Percentiles rank a stretch among this genome's conserved stretches.
phyloP scores from a whole-genome alignment of 1,284 basidiomycete species.

The Leccinum ambiguum region DNA sequence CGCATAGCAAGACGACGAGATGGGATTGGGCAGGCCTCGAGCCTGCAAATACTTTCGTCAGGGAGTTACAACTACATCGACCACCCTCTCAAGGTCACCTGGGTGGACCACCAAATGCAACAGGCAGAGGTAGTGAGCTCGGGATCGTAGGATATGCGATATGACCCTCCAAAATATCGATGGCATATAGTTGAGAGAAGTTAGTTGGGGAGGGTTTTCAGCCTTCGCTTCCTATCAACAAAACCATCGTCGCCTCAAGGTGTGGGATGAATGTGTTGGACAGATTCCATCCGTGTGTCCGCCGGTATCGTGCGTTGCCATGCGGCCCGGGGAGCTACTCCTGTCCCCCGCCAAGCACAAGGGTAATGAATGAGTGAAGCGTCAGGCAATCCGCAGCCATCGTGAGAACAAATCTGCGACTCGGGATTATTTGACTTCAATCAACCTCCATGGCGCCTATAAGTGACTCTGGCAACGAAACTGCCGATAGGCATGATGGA shows the following conservation, averaged over 20 bases:
- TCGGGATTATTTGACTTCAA: neutral
- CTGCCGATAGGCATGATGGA: neutral
- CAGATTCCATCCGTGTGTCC: neutral
- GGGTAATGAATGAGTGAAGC: neutral
- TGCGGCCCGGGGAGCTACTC: neutral
- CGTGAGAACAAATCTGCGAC: neutral
- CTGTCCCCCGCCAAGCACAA: neutral
- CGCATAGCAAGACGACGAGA: neutral
- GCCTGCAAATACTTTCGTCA: neutral
- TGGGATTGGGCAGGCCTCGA: neutral
- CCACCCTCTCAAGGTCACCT: neutral
- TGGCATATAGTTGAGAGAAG: neutral
- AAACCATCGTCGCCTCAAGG: neutral
- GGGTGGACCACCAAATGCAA: neutral
- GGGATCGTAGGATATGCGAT: neutral
- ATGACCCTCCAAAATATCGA: too few species aligned
- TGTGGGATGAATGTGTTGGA: neutral
- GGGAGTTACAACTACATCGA: neutral
- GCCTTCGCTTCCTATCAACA: neutral
- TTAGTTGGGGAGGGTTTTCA: neutral
- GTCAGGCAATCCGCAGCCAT: neutral
- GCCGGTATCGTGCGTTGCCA: neutral
- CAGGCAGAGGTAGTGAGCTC: neutral
- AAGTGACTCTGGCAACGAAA: neutral
- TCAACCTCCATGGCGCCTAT: neutral